phyloP scores from a whole-genome alignment of 2,329 filamentous ascomycete genomes.

The Fusarium bulbicola region DNA sequence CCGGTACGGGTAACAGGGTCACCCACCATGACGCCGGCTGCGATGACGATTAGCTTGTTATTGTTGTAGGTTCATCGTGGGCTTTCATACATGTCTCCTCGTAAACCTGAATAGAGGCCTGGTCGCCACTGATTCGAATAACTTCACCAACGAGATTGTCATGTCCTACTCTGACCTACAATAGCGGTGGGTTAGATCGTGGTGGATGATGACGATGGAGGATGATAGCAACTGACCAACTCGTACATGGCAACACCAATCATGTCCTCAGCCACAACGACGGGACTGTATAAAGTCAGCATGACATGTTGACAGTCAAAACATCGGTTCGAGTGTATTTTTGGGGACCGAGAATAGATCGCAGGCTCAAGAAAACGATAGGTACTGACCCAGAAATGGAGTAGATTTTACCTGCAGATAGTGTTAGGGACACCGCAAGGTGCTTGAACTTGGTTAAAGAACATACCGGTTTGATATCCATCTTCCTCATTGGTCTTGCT shows the following conservation, averaged over 20 bases:
- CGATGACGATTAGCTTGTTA: constrained; percentile 27
- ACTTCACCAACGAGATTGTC: constrained; percentile 95
- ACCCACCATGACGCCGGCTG: constrained; percentile 93
- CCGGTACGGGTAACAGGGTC: constrained; percentile 91
- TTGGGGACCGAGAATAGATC: neutral
- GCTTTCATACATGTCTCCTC: constrained; percentile 86
- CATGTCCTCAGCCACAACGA: constrained; percentile 98
- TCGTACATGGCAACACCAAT: constrained; percentile 99
- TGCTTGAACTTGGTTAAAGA: constrained; percentile 6
- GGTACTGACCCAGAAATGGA: constrained; percentile 68
- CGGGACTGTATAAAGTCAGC: constrained; percentile 69
- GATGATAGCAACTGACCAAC: constrained; percentile 68
- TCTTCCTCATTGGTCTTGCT: constrained; percentile 48
- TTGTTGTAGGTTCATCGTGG: neutral
- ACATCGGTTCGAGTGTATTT: constrained; percentile 6
- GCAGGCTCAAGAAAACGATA: neutral
- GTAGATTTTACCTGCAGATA: constrained; percentile 65
- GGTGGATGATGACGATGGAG: neutral
- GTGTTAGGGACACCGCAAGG: constrained; percentile 40
- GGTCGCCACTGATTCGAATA: constrained; percentile 95
- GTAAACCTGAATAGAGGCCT: constrained; percentile 98
- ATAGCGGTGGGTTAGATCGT: constrained; percentile 17
- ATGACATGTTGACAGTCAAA: neutral
- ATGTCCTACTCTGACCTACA: constrained; percentile 87
- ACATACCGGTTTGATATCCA: constrained; percentile 52